A percentile compares a stretch with the other conserved stretches of the same genome.
phyloP scores from a whole-genome alignment of 352 stramenopile species.

The Phytophthora meadii region DNA sequence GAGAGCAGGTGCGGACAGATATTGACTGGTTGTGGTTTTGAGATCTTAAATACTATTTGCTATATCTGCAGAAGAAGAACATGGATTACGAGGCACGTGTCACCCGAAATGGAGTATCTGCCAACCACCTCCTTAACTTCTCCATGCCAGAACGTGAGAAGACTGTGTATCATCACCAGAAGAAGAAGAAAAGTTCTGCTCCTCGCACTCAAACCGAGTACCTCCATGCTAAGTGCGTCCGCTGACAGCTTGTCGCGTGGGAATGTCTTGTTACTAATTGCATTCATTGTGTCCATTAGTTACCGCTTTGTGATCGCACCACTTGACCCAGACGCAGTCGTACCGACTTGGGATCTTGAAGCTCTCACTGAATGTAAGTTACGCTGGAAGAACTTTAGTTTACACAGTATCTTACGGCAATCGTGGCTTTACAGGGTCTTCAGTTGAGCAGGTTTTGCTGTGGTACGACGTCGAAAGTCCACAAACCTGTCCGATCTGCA shows the following conservation, averaged over 20 bases:
- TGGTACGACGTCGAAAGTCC: conserved; percentile 71
- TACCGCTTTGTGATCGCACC: conserved; percentile 86
- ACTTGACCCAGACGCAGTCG: conserved; percentile 47
- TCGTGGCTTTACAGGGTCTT: conserved; percentile 57
- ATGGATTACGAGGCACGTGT: conserved; percentile 65
- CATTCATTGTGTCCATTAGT: conserved; percentile 34
- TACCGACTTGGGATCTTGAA: conserved; percentile 77
- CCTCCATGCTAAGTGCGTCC: conserved; percentile 83
- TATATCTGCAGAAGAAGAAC: conserved; percentile 48
- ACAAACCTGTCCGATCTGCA: conserved; percentile 81
- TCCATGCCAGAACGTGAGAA: conserved; percentile 78
- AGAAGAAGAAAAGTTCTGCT: conserved; percentile 73
- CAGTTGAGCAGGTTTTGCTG: conserved; percentile 84
- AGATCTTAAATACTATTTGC: background rate
- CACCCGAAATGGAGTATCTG: conserved; percentile 72
- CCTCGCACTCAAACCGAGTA: conserved; percentile 85
- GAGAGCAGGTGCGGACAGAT: conserved; percentile 40
- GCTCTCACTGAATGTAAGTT: conserved; percentile 80
- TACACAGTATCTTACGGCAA: background rate
- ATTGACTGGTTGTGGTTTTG: conserved; percentile 4
- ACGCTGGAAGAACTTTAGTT: background rate
- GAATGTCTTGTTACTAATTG: background rate
- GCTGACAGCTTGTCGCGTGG: background rate
- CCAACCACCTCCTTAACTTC: conserved; percentile 89
- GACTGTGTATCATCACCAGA: conserved; percentile 38